A percentile compares a stretch with the other conserved stretches of the same genome.
Conservation (phyloP, 2,329 filamentous ascomycete species). For the Reticulascus tulasneorum region DNA sequence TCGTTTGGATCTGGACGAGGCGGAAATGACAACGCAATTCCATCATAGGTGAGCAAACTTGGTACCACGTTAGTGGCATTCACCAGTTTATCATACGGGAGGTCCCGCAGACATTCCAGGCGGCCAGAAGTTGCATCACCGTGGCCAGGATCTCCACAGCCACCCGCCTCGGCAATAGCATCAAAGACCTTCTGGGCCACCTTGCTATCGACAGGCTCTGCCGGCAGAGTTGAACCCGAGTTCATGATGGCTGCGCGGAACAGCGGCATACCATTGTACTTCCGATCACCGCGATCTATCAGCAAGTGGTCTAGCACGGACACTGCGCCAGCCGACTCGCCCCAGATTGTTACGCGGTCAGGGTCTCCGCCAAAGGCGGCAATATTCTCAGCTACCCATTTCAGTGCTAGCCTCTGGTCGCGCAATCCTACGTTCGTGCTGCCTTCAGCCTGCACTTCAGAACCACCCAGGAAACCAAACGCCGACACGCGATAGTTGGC, state of each 20-base stretch:
- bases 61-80: slow-evolving; percentile 57
- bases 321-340: slow-evolving; percentile 56
- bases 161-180: slow-evolving; percentile 42
- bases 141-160: slow-evolving; percentile 52
- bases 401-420: slow-evolving; percentile 55
- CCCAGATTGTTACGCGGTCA: slow-evolving; percentile 61
- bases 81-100: slow-evolving; percentile 48
- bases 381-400: slow-evolving; percentile 65
- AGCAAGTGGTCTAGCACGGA: slow-evolving; percentile 61
- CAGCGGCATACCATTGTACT: slow-evolving; percentile 58
- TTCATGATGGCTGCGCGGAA: slow-evolving; percentile 66
- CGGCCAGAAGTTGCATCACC: slow-evolving; percentile 37
- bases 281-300: slow-evolving; percentile 57
- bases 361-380: slow-evolving; percentile 63
- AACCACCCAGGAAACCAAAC: slow-evolving; percentile 58
- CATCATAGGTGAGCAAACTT: slow-evolving; percentile 50
- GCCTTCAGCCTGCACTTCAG: slow-evolving; percentile 51
- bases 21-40: slow-evolving; percentile 57
- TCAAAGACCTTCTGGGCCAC: slow-evolving; percentile 56
- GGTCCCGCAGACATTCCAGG: slow-evolving; percentile 50
- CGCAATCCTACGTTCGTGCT: slow-evolving; percentile 55
- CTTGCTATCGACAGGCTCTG: slow-evolving; percentile 47
- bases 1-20: slow-evolving; percentile 49
- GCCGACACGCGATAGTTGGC: slow-evolving; percentile 62
- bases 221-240: slow-evolving; percentile 47